Conservation (phyloP, 176 grass and related monocot species). For the Chloris gayana region DNA sequence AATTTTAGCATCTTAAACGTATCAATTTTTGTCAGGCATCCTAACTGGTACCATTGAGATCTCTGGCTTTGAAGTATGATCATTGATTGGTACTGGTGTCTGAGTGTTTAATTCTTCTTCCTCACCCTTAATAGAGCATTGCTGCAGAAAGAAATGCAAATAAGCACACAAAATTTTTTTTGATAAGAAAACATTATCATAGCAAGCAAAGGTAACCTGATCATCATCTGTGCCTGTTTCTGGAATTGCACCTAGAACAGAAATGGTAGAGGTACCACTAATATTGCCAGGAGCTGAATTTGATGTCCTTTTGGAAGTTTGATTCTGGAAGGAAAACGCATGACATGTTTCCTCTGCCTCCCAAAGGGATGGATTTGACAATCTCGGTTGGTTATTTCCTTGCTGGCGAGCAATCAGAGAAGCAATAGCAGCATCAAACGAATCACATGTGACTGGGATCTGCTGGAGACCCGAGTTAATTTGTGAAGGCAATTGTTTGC, state of each 20-base stretch:
- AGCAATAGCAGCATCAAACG: constrained; percentile 95
- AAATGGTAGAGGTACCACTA: constrained; percentile 17
- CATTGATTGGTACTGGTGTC: constrained; percentile 6
- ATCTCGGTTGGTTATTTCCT: constrained; percentile 45
- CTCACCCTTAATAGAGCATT: constrained; percentile 21
- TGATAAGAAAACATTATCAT: constrained; percentile 13
- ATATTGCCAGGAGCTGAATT: constrained; percentile 35
- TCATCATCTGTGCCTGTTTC: constrained; percentile 44
- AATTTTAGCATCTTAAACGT: constrained; percentile 18
- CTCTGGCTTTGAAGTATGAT: constrained; percentile 34
- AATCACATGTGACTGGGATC: constrained; percentile 69
- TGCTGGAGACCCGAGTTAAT: constrained; percentile 63
- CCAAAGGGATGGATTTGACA: constrained; percentile 67
- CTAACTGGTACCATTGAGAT: constrained; percentile 31
- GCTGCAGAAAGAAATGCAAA: constrained; percentile 33
- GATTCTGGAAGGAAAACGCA: constrained; percentile 69
- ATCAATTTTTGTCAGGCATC: constrained; percentile 22
- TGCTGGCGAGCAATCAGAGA: constrained; percentile 64
- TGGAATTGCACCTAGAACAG: constrained; percentile 37
- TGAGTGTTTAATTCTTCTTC: constrained; percentile 12
- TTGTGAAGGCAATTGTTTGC: constrained; percentile 51
- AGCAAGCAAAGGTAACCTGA: constrained; percentile 39
- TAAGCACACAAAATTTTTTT: constrained; percentile 14
- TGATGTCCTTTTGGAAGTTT: constrained; percentile 16
- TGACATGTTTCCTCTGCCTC: constrained; percentile 92